Conservation (phyloP, 768 basidiomycete species). For the Termitomyces sp. region DNA sequence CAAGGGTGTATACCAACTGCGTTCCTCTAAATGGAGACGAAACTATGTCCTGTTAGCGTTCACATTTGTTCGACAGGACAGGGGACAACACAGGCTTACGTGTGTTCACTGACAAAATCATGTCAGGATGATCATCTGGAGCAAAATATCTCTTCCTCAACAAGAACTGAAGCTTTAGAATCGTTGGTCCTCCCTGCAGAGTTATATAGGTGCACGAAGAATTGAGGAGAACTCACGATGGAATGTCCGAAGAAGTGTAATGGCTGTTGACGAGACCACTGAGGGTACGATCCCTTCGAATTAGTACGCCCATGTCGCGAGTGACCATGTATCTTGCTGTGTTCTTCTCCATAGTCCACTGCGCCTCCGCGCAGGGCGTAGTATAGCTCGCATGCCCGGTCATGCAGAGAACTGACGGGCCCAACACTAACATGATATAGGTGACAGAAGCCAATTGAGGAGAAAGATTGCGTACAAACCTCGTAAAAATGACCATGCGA, state of each 20-base stretch:
- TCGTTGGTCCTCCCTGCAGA: not conserved
- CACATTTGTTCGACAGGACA: not conserved
- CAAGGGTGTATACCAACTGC: not conserved
- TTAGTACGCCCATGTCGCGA: not conserved
- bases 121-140: constrained; percentile 1
- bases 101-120: not conserved
- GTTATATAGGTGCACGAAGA: not conserved
- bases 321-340: not conserved
- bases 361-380: not conserved
- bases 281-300: not conserved
- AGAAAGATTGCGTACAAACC: not conserved
- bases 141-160: not conserved
- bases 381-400: not conserved
- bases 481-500: constrained; percentile 13
- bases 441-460: not conserved
- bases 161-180: not conserved
- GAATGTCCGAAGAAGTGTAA: not conserved
- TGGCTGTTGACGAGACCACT: not conserved
- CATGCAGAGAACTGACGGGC: not conserved
- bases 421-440: not conserved
- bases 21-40: not conserved
- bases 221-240: not conserved
- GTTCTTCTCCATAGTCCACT: not conserved
- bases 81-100: not conserved
- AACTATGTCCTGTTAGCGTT: not conserved